Conservation (phyloP, 2,329 filamentous ascomycete species). For the Blumeriella jaapii region DNA sequence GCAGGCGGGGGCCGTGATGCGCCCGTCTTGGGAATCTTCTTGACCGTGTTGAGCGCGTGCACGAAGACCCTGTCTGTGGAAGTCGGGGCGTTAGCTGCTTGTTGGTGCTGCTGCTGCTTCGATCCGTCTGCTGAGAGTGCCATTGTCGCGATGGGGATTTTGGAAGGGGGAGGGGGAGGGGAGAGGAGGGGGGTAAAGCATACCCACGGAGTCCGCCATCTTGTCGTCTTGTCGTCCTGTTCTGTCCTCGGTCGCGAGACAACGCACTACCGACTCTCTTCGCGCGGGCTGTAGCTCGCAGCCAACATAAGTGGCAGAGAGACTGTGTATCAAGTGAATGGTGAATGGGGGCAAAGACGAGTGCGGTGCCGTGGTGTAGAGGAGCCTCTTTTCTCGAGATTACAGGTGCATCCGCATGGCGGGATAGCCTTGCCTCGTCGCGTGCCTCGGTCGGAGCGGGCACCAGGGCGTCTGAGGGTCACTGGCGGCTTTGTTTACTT, state of each 20-base stretch:
- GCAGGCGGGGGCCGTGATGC: constrained; percentile 75
- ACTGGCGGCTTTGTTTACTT: too few relatives aligned
- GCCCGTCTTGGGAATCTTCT: constrained; percentile 90
- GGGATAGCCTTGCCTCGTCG: too few relatives aligned
- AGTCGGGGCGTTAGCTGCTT: background rate
- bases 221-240: constrained; percentile 19
- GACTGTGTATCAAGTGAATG: too few relatives aligned
- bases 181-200: constrained; percentile 10
- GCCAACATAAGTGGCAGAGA: too few relatives aligned
- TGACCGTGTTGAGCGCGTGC: constrained; percentile 96
- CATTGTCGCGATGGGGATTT: background rate
- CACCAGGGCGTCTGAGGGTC: too few relatives aligned
- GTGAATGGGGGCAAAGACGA: too few relatives aligned
- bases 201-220: constrained; percentile 45
- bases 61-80: constrained; percentile 86
- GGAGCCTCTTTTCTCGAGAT: too few relatives aligned
- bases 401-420: too few relatives aligned
- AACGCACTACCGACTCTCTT: constrained; percentile 2
- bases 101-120: background rate
- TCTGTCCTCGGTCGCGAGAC: background rate
- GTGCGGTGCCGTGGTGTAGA: too few relatives aligned
- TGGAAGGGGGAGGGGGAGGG: background rate
- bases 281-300: too few relatives aligned
- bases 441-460: too few relatives aligned
- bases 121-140: background rate